Evolutionary conservation across 495 filamentous ascomycete genomes (phyloP).

Genomic region (Neurospora terricola): DNA sequence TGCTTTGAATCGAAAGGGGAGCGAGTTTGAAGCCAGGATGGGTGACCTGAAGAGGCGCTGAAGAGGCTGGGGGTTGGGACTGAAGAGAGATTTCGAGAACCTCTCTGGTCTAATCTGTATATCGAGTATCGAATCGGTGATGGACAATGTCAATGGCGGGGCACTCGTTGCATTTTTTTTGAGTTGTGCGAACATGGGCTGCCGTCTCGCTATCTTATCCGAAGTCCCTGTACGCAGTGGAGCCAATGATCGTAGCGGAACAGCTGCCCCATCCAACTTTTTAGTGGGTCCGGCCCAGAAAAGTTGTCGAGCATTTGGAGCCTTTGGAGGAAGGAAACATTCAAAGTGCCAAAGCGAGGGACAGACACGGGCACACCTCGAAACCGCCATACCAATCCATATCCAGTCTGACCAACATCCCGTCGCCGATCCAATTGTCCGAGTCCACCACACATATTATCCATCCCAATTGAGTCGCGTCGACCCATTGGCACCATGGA

Average conservation of each 20-base stretch:
- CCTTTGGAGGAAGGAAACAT: not conserved
- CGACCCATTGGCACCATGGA: constrained; percentile 13
- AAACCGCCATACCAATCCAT: not conserved
- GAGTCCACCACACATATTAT: not conserved
- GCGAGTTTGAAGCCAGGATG: constrained; percentile 20
- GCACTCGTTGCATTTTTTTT: constrained; percentile 18
- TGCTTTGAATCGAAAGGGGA: constrained; percentile 83
- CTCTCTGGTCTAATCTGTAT: not conserved
- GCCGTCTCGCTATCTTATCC: constrained; percentile 18
- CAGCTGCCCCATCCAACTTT: constrained; percentile 9
- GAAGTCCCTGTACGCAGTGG: not conserved
- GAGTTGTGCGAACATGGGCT: constrained; percentile 11
- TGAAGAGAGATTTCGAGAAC: constrained; percentile 11
- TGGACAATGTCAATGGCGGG: constrained; percentile 15
- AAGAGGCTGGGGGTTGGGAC: not conserved
- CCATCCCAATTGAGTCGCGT: not conserved
- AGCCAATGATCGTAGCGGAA: constrained; percentile 9
- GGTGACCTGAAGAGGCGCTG: not conserved
- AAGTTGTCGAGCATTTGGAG: constrained; percentile 4
- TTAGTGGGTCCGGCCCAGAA: constrained; percentile 17
- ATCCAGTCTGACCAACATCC: not conserved
- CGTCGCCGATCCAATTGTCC: not conserved
- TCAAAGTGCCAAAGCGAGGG: not conserved
- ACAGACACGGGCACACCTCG: not conserved
- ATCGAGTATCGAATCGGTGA: not conserved